Percentiles rank a stretch among this genome's conserved stretches.
Conservation (phyloP, 1,284 basidiomycete species). For the Sporisorium reilianum region DNA sequence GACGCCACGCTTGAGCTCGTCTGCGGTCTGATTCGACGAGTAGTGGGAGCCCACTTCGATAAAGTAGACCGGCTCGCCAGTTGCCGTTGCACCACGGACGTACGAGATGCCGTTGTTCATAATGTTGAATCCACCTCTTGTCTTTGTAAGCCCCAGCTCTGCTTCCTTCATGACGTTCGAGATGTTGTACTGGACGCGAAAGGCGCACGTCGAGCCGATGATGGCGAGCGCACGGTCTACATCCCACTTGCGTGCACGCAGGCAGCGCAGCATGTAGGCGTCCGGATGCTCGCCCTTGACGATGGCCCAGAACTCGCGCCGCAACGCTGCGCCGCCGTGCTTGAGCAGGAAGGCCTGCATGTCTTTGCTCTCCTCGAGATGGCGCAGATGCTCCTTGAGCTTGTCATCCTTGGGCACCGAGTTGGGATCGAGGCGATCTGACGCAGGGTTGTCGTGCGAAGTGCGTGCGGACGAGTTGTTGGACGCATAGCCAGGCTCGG, state of each 20-base stretch:
- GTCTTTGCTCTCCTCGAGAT: slow-evolving; percentile 63
- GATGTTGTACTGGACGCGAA: slow-evolving; percentile 54
- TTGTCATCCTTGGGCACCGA: slow-evolving; percentile 53
- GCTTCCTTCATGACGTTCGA: slow-evolving; percentile 49
- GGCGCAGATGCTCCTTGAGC: slow-evolving; percentile 62
- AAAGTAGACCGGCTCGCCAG: slow-evolving; percentile 61
- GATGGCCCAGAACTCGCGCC: slow-evolving; percentile 63
- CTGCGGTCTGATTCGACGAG: slow-evolving; percentile 61
- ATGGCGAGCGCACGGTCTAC: slow-evolving; percentile 60
- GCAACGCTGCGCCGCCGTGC: slow-evolving; percentile 58
- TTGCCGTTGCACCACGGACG: slow-evolving; percentile 48
- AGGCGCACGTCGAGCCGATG: slow-evolving; percentile 57
- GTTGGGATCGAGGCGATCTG: slow-evolving; percentile 14
- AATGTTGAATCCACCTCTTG: slow-evolving; percentile 59
- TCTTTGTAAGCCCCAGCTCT: slow-evolving; percentile 53
- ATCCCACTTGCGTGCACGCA: slow-evolving; percentile 68
- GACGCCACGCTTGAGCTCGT: slow-evolving; percentile 61
- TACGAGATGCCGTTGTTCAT: slow-evolving; percentile 63
- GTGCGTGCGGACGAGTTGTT: slow-evolving; percentile 27
- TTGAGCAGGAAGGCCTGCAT: slow-evolving; percentile 58
- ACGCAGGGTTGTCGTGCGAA: slow-evolving; percentile 20
- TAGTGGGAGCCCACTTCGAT: slow-evolving; percentile 65
- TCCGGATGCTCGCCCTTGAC: slow-evolving; percentile 65
- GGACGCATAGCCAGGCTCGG: slow-evolving; percentile 24
- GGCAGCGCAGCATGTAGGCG: slow-evolving; percentile 68